phyloP scores from a whole-genome alignment of 176 grass and related monocot species.

The Cenchrus americanus region DNA sequence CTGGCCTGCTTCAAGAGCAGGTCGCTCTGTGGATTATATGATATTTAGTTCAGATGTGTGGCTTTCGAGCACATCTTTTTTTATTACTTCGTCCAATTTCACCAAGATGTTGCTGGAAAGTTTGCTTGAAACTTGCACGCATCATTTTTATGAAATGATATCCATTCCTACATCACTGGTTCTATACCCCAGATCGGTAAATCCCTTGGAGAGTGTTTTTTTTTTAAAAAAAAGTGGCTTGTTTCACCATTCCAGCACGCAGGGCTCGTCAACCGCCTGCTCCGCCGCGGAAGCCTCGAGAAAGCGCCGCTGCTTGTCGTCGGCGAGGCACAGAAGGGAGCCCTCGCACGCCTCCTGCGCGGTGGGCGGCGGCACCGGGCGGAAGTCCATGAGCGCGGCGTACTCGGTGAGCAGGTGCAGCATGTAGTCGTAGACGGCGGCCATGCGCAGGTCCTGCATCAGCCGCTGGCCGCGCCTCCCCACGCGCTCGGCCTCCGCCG shows the following conservation, averaged over 20 bases:
- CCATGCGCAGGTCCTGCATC: conserved; percentile 73
- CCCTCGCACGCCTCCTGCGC: conserved; percentile 72
- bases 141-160: too few species aligned
- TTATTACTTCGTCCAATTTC: too few species aligned
- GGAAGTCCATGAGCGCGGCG: conserved; percentile 67
- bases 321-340: conserved; percentile 73
- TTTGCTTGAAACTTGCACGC: too few species aligned
- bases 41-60: too few species aligned
- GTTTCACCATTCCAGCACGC: neutral
- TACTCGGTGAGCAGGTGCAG: conserved; percentile 79
- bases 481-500: conserved; percentile 59
- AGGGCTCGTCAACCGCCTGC: conserved; percentile 45
- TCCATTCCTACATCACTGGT: too few species aligned
- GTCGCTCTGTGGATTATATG: too few species aligned
- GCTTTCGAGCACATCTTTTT: too few species aligned
- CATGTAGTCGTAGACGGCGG: conserved; percentile 89
- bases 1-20: too few species aligned
- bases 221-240: too few species aligned
- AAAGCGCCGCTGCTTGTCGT: conserved; percentile 59
- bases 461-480: conserved; percentile 62
- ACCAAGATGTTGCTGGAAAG: too few species aligned
- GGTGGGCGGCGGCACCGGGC: conserved; percentile 48
- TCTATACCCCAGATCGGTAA: too few species aligned
- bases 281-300: conserved; percentile 51
- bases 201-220: too few species aligned